phyloP scores from a whole-genome alignment of 176 grass and related monocot genomes.

The Carex parvula region DNA sequence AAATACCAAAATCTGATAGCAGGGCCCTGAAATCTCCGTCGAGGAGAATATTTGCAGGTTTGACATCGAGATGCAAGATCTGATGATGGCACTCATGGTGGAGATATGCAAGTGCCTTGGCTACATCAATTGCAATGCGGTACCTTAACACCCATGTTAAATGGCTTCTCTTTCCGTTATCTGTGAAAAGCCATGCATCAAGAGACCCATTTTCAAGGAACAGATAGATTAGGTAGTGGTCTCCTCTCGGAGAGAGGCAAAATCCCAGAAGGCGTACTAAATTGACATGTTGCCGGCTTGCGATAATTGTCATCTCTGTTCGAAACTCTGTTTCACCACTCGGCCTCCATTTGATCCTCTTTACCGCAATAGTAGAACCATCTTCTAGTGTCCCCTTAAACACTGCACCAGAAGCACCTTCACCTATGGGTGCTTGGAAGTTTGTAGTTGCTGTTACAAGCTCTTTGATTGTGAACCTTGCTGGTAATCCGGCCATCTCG shows the following conservation, averaged over 20 bases:
- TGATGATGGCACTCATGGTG: conserved; percentile 46
- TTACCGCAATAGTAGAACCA: conserved; percentile 47
- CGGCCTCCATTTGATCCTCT: conserved; percentile 30
- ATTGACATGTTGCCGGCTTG: conserved; percentile 45
- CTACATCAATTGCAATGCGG: conserved; percentile 42
- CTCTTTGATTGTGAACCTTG: neutral
- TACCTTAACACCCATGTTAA: conserved; percentile 40
- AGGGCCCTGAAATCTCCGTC: conserved; percentile 41
- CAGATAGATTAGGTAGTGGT: conserved; percentile 42
- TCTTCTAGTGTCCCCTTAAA: conserved; percentile 48
- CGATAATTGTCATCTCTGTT: conserved; percentile 39
- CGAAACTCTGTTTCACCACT: conserved; percentile 37
- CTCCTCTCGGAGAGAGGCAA: conserved; percentile 25
- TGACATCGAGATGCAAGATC: conserved; percentile 61
- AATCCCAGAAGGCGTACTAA: conserved; percentile 52
- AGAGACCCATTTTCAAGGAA: conserved; percentile 55
- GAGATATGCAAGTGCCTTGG: conserved; percentile 61
- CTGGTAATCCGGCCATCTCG: neutral
- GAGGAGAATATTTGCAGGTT: conserved; percentile 72
- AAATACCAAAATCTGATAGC: conserved; percentile 60
- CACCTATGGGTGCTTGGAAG: conserved; percentile 33
- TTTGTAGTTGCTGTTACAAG: conserved; percentile 17
- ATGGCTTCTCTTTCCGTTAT: neutral
- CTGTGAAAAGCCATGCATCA: conserved; percentile 51
- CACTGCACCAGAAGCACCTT: conserved; percentile 45